Base-by-base conservation (phyloP, 768 basidiomycete species). In the Tephrocybe sp. region DNA sequence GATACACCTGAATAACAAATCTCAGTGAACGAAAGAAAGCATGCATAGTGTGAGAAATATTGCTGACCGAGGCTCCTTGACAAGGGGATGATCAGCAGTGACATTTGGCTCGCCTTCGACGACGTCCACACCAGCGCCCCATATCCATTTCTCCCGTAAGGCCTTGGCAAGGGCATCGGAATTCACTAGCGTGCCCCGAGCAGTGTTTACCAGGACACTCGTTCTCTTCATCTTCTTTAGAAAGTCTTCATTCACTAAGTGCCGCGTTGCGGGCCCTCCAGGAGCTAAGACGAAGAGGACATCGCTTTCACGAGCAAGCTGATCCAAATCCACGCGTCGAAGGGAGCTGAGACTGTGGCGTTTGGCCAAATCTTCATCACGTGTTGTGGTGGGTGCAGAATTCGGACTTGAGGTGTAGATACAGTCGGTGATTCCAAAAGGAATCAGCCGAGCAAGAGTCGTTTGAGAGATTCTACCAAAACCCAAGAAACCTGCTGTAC, bases 381-480 rank as follows among this genome's bases (percentile, higher is more conserved):
- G 72, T 48, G 79, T 73, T 15, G 75, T 70, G 24, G 73, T 74
- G 18, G 76, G 68, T 17, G 69, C 49, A 1, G 83, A 83, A 9
- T 74, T 65, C 0, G 87, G 81, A 55, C 78, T 83, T 7, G 77
- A 74, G 4, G 77, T 65, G 69, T 93, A 96, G 37, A 95, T 56
- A 56, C 84, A 85, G 58, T 81, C 73, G 0, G 83, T 87, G 61
- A 92, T 76, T 21, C 88, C 93, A 64, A 98, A 98, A 0, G 90
- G 83, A 9, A 89, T 70, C 32, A 98, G 79, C 3, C 96, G 84
- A 1, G 78, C 68, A 36, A 96, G 79, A 0, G 88, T 89, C 18
- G 87, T 87, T 60, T 94, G 91, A 0, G 93, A 84, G 59, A 98
- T 98, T 21, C 96, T 84, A 5, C 96, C 96, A 59, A 98, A 98